These are phyloP conservation scores for Nematodospora valgi DNA, from an alignment of 805 yeast genomes.

Conservation along the genomic window DNA sequence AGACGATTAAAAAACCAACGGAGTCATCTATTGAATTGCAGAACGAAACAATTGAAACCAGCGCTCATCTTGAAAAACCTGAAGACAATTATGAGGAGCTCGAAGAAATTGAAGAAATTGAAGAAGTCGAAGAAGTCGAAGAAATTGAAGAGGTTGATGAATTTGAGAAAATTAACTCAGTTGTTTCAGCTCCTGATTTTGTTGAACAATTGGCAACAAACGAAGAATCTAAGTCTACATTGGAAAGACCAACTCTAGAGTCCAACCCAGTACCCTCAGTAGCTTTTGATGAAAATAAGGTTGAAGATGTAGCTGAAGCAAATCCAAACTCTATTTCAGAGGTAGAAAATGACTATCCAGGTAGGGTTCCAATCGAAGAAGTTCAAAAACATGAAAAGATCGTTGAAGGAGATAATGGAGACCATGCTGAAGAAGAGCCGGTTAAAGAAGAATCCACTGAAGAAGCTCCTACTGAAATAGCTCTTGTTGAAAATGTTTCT, in stretches of 20 bases:
- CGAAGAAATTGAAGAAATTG: constrained; percentile 14
- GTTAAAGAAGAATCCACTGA: not conserved
- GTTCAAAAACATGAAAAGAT: constrained; percentile 1
- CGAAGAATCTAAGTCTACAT: not conserved
- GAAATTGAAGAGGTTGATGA: constrained; percentile 10
- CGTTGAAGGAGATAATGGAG: constrained; percentile 1
- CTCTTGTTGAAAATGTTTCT: not conserved
- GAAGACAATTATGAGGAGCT: constrained; percentile 13
- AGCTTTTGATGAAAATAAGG: too few species aligned
- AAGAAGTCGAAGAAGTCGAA: constrained; percentile 5
- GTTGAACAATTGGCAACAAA: not conserved
- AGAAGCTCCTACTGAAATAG: not conserved
- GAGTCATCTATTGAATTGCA: too few species aligned
- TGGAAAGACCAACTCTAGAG: too few species aligned
- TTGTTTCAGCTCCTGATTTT: too few species aligned
- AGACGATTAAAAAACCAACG: not conserved
- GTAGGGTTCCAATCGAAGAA: not conserved
- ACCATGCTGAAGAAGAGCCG: not conserved
- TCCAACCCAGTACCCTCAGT: too few species aligned
- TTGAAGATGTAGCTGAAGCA: constrained; percentile 6
- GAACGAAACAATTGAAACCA: constrained; percentile 1
- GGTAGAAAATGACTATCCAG: constrained; percentile 3
- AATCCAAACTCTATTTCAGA: not conserved
- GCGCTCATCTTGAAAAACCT: not conserved
- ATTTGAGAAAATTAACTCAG: constrained; percentile 4